phyloP scores from a whole-genome alignment of 257 asterid species.

The Capsicum chinense region DNA sequence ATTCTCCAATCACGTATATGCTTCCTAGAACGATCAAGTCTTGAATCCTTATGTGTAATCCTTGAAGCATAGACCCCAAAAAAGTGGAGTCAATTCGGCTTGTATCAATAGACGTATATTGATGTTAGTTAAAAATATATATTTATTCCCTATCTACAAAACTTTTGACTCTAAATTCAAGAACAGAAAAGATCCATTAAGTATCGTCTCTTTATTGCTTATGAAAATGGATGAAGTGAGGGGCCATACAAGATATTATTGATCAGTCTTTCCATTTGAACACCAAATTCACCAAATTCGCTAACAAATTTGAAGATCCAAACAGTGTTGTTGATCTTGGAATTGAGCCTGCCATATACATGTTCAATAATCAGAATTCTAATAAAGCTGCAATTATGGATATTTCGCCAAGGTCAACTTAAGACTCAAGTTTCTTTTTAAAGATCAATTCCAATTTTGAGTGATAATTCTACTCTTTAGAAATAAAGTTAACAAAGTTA shows the following conservation, averaged over 20 bases:
- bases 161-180: neutral
- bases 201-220: neutral
- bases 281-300: slow-evolving; percentile 35
- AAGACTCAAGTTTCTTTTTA: slow-evolving; percentile 12
- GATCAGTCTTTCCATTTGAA: slow-evolving; percentile 55
- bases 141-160: neutral
- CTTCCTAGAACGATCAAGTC: no score
- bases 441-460: slow-evolving; percentile 36
- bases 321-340: slow-evolving; percentile 80
- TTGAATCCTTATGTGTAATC: no score
- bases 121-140: no score
- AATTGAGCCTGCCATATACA: slow-evolving; percentile 47
- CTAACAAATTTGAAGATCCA: slow-evolving; percentile 26
- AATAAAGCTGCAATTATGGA: slow-evolving; percentile 45
- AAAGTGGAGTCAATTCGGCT: no score
- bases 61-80: no score
- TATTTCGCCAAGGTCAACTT: slow-evolving; percentile 53
- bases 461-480: neutral
- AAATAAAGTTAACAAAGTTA: neutral
- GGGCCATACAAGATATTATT: slow-evolving; percentile 43
- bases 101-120: no score
- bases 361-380: neutral
- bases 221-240: slow-evolving; percentile 48
- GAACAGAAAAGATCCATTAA: neutral
- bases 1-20: no score